Percentiles rank a stretch among this genome's conserved stretches.
Evolutionary conservation across 2,329 filamentous ascomycete species (phyloP).

Genomic region (Amylocarpus encephaloides): DNA sequence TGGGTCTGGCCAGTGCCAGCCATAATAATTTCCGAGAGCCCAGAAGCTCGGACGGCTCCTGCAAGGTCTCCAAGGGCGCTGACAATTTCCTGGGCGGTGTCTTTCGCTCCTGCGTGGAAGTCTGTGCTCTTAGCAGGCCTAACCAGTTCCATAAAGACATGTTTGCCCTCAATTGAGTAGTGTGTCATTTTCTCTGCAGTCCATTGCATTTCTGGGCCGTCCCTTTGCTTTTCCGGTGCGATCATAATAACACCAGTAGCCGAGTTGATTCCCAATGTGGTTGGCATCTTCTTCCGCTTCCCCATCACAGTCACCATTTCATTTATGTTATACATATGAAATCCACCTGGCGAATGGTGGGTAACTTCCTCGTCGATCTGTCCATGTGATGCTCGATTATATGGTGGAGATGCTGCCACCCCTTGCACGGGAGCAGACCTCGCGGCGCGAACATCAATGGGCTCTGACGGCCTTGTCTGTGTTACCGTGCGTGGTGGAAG

Average conservation of each 20-base stretch:
- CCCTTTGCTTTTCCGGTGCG: slow-evolving; percentile 74
- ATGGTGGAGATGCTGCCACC: slow-evolving; percentile 44
- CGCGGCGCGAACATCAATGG: slow-evolving; percentile 19
- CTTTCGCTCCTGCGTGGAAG: slow-evolving; percentile 94
- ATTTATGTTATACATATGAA: slow-evolving; percentile 93
- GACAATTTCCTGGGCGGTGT: slow-evolving; percentile 92
- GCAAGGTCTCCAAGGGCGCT: slow-evolving; percentile 80
- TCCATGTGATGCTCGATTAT: slow-evolving; percentile 40
- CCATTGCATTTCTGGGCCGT: slow-evolving; percentile 88
- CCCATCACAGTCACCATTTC: slow-evolving; percentile 97
- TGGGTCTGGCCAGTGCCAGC: slow-evolving; percentile 65
- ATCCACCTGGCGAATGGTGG: slow-evolving; percentile 63
- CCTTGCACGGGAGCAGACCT: slow-evolving; percentile 38
- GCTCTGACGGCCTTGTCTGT: slow-evolving; percentile 39
- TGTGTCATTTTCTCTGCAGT: slow-evolving; percentile 91
- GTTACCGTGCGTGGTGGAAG: slow-evolving; percentile 59
- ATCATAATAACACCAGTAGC: slow-evolving; percentile 85
- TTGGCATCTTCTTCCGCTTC: slow-evolving; percentile 96
- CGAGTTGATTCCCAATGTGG: slow-evolving; percentile 89
- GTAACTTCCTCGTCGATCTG: slow-evolving; percentile 39
- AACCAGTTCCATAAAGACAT: slow-evolving; percentile 91
- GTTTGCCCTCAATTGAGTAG: slow-evolving; percentile 96
- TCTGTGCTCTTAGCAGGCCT: slow-evolving; percentile 91
- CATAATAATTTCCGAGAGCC: slow-evolving; percentile 76
- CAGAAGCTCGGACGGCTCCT: slow-evolving; percentile 76